phyloP scores from a whole-genome alignment of 129 eudicot genomes.

The Flaveria linearis region DNA sequence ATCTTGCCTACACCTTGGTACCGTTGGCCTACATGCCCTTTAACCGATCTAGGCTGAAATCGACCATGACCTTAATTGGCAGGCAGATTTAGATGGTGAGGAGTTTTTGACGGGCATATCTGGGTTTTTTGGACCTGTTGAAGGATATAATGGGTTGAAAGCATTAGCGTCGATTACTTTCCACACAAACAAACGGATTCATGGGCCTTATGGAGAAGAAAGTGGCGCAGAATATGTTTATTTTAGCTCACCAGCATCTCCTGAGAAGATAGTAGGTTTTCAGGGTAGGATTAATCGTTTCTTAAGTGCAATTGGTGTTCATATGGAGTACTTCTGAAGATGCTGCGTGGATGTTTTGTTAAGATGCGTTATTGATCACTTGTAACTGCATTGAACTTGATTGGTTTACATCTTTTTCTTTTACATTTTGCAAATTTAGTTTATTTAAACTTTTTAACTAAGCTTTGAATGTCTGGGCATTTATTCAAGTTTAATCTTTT shows the following conservation, averaged over 20 bases:
- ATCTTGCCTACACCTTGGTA: too few species aligned
- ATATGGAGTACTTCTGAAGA: constrained; percentile 31
- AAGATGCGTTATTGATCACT: background rate
- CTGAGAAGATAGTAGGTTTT: constrained; percentile 34
- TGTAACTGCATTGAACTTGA: background rate
- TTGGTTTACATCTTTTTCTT: too few species aligned
- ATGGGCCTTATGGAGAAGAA: constrained; percentile 32
- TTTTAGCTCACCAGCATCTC: constrained; percentile 18
- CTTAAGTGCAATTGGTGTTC: constrained; percentile 39
- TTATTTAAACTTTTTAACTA: too few species aligned
- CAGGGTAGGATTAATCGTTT: constrained; percentile 26
- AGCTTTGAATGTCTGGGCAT: too few species aligned
- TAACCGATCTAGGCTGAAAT: too few species aligned
- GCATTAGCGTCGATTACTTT: constrained; percentile 22
- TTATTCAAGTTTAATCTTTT: too few species aligned
- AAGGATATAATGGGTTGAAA: constrained; percentile 4
- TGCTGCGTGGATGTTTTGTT: background rate
- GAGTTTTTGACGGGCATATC: constrained; percentile 15
- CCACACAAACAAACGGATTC: constrained; percentile 30
- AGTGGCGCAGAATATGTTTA: background rate
- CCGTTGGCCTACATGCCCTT: too few species aligned
- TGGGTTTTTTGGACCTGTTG: constrained; percentile 21
- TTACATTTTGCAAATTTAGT: too few species aligned
- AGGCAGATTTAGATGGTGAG: constrained; percentile 21
- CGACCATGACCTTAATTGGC: background rate